Percentiles rank a stretch among this genome's conserved stretches.
Conservation (phyloP, 306 rosid species). For the Lupinus albus region DNA sequence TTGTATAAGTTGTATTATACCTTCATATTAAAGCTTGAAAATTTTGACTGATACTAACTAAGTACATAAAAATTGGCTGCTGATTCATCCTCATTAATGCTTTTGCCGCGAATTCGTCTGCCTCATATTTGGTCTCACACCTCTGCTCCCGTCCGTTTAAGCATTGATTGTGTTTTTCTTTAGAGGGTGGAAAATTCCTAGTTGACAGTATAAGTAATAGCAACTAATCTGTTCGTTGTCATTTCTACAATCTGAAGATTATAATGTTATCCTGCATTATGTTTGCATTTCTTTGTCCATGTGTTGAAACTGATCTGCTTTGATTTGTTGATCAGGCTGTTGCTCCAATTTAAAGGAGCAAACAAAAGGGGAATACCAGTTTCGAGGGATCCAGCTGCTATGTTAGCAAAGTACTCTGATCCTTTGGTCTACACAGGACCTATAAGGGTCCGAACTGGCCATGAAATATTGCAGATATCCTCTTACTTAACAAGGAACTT, state of each 20-base stretch:
- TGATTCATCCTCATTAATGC: background rate
- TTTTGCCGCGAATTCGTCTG: background rate
- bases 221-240: background rate
- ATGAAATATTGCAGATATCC: constrained; percentile 87
- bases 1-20: too few relatives aligned
- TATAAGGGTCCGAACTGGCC: constrained; percentile 93
- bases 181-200: background rate
- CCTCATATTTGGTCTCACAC: background rate
- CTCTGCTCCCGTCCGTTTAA: background rate
- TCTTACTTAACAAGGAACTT: constrained; percentile 68
- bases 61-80: background rate
- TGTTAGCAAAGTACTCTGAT: constrained; percentile 89
- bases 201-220: background rate
- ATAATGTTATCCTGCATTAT: background rate
- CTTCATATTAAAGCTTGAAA: too few relatives aligned
- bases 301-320: background rate
- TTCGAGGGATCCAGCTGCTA: constrained; percentile 91
- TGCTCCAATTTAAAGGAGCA: constrained; percentile 96
- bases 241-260: constrained; percentile 1
- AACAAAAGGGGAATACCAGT: constrained; percentile 99
- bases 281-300: background rate
- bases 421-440: constrained; percentile 98
- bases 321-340: constrained; percentile 63
- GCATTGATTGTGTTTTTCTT: constrained; percentile 3
- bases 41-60: too few relatives aligned